Conservation (phyloP, 2,329 filamentous ascomycete species). For the Lasiodiplodia gonubiensis region DNA sequence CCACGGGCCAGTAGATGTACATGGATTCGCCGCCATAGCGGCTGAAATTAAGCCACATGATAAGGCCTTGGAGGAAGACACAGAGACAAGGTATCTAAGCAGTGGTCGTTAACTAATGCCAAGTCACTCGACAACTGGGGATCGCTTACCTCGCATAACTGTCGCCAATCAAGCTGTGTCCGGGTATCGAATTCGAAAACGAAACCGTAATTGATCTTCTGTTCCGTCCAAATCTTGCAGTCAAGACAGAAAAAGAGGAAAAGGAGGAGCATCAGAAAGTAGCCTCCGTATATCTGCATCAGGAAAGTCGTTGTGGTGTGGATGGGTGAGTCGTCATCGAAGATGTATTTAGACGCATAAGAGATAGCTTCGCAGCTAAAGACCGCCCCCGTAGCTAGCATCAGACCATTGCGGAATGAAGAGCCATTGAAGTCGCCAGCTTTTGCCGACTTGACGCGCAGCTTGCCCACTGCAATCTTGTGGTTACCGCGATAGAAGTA, state of each 20-base stretch:
- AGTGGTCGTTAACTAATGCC: constrained; percentile 68
- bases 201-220: constrained; percentile 94
- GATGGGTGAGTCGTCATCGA: constrained; percentile 35
- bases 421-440: constrained; percentile 63
- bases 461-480: constrained; percentile 86
- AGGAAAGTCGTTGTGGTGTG: constrained; percentile 56
- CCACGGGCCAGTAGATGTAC: constrained; percentile 84
- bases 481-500: constrained; percentile 95
- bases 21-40: constrained; percentile 68
- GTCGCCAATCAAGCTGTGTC: constrained; percentile 85
- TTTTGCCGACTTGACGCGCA: constrained; percentile 72
- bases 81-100: constrained; percentile 85
- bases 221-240: constrained; percentile 79
- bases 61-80: constrained; percentile 74
- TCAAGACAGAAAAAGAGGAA: constrained; percentile 85
- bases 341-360: constrained; percentile 42
- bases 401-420: constrained; percentile 63
- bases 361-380: constrained; percentile 53
- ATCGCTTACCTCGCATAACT: constrained; percentile 70
- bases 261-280: constrained; percentile 81
- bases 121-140: too few species aligned
- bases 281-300: constrained; percentile 82
- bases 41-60: constrained; percentile 89
- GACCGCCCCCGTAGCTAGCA: constrained; percentile 50
- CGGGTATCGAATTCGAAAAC: constrained; percentile 95